A percentile compares a stretch with the other conserved stretches of the same genome.
Evolutionary conservation across 768 basidiomycete species (phyloP).

Genomic region (Hypsizygus marmoreus): DNA sequence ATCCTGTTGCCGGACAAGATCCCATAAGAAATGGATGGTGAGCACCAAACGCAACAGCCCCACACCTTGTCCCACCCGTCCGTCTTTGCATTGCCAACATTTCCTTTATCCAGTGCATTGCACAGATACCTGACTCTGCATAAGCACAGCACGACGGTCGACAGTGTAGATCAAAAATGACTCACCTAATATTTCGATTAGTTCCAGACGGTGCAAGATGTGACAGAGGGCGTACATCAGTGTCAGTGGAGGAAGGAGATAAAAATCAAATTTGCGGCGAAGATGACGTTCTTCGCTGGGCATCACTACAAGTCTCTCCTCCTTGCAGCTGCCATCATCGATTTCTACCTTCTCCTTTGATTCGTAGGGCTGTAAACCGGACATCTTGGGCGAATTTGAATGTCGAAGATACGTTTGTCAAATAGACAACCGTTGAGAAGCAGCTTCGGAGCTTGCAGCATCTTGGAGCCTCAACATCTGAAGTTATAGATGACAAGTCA

Average conservation of each 20-base stretch:
- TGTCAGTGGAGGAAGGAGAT: constrained; percentile 42
- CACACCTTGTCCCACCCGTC: constrained; percentile 50
- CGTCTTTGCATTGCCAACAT: constrained; percentile 55
- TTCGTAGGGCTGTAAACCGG: constrained; percentile 16
- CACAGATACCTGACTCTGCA: constrained; percentile 42
- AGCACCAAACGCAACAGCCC: too few species aligned
- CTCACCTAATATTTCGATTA: constrained; percentile 1
- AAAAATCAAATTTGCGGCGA: constrained; percentile 43
- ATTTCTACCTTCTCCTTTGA: constrained; percentile 15
- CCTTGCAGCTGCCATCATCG: constrained; percentile 12
- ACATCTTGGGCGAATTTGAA: constrained; percentile 5
- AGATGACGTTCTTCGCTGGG: constrained; percentile 23
- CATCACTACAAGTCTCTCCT: constrained; percentile 17
- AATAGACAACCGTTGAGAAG: too few species aligned
- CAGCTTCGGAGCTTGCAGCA: too few species aligned
- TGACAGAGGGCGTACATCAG: constrained; percentile 35
- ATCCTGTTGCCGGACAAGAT: too few species aligned
- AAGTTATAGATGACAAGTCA: neutral
- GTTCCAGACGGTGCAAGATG: neutral
- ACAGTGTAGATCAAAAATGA: neutral
- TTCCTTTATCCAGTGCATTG: constrained; percentile 52
- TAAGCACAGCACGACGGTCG: neutral
- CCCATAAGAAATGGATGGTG: too few species aligned
- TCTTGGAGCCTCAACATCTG: too few species aligned
- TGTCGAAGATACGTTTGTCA: neutral